A percentile compares a stretch with the other conserved stretches of the same genome.
Conservation (phyloP, 805 yeast genomes). For the Metschnikowia cerradonensis region DNA sequence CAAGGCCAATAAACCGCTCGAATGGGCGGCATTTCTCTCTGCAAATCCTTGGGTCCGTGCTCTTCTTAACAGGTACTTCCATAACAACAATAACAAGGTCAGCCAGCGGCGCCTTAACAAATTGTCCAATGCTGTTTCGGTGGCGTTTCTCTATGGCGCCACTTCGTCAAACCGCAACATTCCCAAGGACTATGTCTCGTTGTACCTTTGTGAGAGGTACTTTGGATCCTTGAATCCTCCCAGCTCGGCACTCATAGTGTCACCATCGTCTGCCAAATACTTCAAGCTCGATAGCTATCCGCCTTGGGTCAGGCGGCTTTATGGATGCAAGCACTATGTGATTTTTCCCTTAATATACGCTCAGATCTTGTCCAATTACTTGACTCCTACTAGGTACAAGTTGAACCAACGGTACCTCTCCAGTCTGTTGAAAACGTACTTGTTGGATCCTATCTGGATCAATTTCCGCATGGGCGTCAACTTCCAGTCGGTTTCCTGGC, state of each 20-base stretch:
- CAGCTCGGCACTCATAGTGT: constrained; percentile 25
- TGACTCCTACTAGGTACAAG: constrained; percentile 36
- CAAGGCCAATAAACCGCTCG: constrained; percentile 22
- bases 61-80: constrained; percentile 2
- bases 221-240: constrained; percentile 33
- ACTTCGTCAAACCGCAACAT: constrained; percentile 21
- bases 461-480: constrained; percentile 30
- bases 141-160: constrained; percentile 26
- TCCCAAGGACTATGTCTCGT: constrained; percentile 37
- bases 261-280: constrained; percentile 24
- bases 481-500: constrained; percentile 26
- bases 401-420: constrained; percentile 36
- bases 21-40: constrained; percentile 30
- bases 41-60: constrained; percentile 29
- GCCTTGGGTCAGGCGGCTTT: constrained; percentile 19
- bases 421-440: constrained; percentile 24
- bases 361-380: constrained; percentile 37
- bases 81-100: constrained; percentile 5
- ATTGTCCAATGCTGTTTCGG: constrained; percentile 24
- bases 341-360: constrained; percentile 36
- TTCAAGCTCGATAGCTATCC: constrained; percentile 25
- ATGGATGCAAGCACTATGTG: constrained; percentile 29
- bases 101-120: constrained; percentile 15
- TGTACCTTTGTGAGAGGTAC: constrained; percentile 32
- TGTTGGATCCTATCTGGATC: constrained; percentile 41